Base-by-base conservation (phyloP, 164 flowering plant genomes). In the Aristolochia contorta region DNA sequence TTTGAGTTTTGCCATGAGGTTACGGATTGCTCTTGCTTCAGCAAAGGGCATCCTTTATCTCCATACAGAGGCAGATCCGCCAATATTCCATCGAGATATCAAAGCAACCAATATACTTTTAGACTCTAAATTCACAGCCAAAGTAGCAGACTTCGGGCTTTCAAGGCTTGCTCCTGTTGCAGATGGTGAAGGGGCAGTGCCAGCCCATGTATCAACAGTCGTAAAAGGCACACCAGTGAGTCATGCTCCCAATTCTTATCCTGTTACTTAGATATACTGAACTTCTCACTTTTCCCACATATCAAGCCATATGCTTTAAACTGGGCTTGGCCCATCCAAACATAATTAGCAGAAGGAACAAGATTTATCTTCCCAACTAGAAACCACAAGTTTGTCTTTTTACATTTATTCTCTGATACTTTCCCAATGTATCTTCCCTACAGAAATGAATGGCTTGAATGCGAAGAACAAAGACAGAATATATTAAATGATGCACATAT, bases 151-250 rank as follows among this genome's bases (percentile, higher is more conserved):
- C 60, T 76, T 76, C 58, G 79, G 79, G 22, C 67, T 76, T 58
- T 76, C 77, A 30, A 24, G 54, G 66, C 72, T 76, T 68, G 74
- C 72, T 14, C 74, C 77, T 7, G 65, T 62, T 46, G 60, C 56
- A 12, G 74, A 62, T 51, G 51, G 12, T 49, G 74, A 73, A 58
- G 77, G 72, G 46, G 15, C 5, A 51, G 60, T 30, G 27, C 71
- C 75, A 19, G 58, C 54, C 51, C 57, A 72, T 63, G 69, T 70
- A 18, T 70, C 79, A 54, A 76, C 74, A 18, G 56, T 65, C 45
- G 79, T 76, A 30, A 76, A 53, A 56, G 79, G 79, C 25, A 75
- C 79, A n/a, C 76, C 74, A n/a, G 79, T 76, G 63, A 57, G 71
- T 54, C 24, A 37, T 37, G 43, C 43, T 27, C 30, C 5, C 30